Evolutionary conservation across 768 basidiomycete genomes (phyloP), one percentile per base, ranked within the genome.

Genomic region (Rubroboletus satanas): DNA sequence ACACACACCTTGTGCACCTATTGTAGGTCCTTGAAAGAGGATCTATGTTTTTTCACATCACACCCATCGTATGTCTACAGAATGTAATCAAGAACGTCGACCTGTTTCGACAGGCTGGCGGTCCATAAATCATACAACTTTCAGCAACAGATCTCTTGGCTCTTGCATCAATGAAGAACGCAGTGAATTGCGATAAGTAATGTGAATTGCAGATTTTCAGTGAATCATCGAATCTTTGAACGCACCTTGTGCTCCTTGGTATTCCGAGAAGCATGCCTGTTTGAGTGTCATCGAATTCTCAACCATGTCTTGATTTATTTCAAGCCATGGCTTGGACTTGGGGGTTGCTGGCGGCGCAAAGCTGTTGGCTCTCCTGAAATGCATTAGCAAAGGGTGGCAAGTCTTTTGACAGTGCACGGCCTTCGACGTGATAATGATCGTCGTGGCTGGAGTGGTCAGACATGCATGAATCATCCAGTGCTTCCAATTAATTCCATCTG

Each of bases 181-280:
- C 83, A 83, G 84, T 80, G 79, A 85, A 84, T 80, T 81, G 84
- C 79, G 80, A 85, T 83, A 85, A 78, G 82, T 85, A 84, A 84
- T 86, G 83, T 85, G 84, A 85, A 84, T 84, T 84, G 83, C 60
- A 61, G 60, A 61, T 61, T 59, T 61, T 43, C 57, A 55, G 60
- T 84, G 83, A 84, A 84, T 84, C 83, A 84, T 86, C 81, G 81
- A 86, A 83, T 84, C 82, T 85, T 86, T 85, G 83, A 85, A 85
- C 79, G 82, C 85, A 85, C 74, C 82, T 85, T 86, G 83, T 81
- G 77, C 84, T 78, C 79, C 75, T 79, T 81, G 82, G 83, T 81
- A 84, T 83, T 85, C 83, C 77, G 78, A 78, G 75, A 80, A 77
- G 85, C 78, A 84, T 80, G 81, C 79, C 81, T 79, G 84, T 84